Evolutionary conservation across 2,329 filamentous ascomycete species (phyloP).

Genomic region (Trichoderma simmonsii): DNA sequence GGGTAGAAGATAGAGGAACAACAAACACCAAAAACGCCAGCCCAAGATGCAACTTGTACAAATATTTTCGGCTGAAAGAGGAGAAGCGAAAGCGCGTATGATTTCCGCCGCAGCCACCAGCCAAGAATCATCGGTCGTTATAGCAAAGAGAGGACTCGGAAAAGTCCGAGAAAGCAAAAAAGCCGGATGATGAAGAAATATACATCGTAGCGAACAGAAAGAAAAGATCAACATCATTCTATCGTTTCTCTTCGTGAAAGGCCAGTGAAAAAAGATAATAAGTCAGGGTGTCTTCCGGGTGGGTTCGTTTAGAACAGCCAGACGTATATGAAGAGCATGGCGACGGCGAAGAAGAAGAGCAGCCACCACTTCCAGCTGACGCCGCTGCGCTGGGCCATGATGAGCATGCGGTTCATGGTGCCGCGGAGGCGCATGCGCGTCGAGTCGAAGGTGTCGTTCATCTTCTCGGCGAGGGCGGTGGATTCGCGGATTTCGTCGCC

Average conservation of each 20-base stretch:
- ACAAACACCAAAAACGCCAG: conserved; percentile 24
- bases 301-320: conserved; percentile 66
- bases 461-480: conserved; percentile 82
- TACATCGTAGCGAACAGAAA: not conserved
- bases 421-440: conserved; percentile 77
- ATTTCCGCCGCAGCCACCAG: not conserved
- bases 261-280: not conserved
- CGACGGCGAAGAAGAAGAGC: conserved; percentile 79
- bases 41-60: conserved; percentile 23
- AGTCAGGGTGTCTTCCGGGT: no score
- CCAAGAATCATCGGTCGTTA: not conserved
- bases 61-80: not conserved
- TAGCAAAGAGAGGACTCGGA: not conserved
- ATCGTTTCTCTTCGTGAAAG: not conserved
- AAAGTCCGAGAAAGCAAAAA: not conserved
- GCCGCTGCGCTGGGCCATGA: conserved; percentile 94
- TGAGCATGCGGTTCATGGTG: conserved; percentile 95
- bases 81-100: not conserved
- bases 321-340: conserved; percentile 83
- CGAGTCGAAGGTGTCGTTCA: conserved; percentile 91
- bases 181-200: not conserved
- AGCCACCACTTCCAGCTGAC: conserved; percentile 95
- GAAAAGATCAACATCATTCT: not conserved
- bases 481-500: conserved; percentile 94
- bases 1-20: not conserved